Evolutionary conservation across 805 yeast genomes (phyloP).

Genomic region (Saturnispora quitensis): DNA sequence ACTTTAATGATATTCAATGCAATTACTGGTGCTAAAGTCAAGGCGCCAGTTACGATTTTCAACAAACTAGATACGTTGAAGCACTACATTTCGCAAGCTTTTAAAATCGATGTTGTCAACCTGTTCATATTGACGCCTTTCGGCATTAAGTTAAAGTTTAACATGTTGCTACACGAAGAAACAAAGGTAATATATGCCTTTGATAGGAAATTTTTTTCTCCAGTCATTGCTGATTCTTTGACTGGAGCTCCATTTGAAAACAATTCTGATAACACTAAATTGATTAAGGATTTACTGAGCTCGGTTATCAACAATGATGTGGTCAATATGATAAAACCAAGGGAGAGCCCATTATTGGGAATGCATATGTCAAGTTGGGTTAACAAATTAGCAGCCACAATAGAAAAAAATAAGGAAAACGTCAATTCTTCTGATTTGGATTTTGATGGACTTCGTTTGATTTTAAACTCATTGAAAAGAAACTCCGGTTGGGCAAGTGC

Average conservation of each 20-base stretch:
- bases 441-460: slow-evolving; percentile 27
- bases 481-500: slow-evolving; percentile 33
- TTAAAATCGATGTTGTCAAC: slow-evolving; percentile 33
- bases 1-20: slow-evolving; percentile 31
- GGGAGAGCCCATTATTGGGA: slow-evolving; percentile 24
- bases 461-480: slow-evolving; percentile 31
- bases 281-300: slow-evolving; percentile 17
- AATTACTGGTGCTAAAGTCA: slow-evolving; percentile 33
- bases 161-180: slow-evolving; percentile 38
- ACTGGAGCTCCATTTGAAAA: not conserved
- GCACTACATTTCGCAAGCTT: slow-evolving; percentile 31
- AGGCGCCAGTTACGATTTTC: slow-evolving; percentile 32
- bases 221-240: slow-evolving; percentile 14
- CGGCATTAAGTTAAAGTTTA: slow-evolving; percentile 52
- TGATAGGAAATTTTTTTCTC: slow-evolving; percentile 49
- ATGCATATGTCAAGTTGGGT: slow-evolving; percentile 1
- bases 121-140: slow-evolving; percentile 52
- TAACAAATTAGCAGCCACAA: slow-evolving; percentile 15
- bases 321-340: slow-evolving; percentile 27
- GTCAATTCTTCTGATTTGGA: slow-evolving; percentile 26
- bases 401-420: slow-evolving; percentile 12
- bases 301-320: slow-evolving; percentile 21
- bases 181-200: slow-evolving; percentile 49
- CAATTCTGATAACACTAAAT: not conserved
- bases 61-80: slow-evolving; percentile 35